Base-by-base conservation (phyloP, 2,329 filamentous ascomycete species). In the Orbilia javanica region DNA sequence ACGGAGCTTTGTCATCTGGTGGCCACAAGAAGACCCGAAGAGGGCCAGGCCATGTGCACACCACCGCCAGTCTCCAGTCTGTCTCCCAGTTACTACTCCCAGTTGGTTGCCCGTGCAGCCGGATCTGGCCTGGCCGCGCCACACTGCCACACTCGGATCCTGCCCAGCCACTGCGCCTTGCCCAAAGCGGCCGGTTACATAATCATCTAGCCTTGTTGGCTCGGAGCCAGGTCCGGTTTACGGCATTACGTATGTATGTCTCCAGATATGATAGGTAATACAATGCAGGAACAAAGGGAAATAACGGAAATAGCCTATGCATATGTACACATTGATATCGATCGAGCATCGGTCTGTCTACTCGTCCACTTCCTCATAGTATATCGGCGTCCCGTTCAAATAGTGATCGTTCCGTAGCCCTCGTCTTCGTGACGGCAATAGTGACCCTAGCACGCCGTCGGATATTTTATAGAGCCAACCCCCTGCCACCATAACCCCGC, bases 381-480 rank as follows among this genome's bases (percentile, higher is more conserved):
- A 79, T 50, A 74, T 74, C 31, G 75, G 75, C 27, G 66, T 64
- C n/a, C 75, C 75, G 20, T 79, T 79, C 68, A 79, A 52, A 34
- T 78, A 79, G 42, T 74, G 46, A 29, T 79, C 75, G 13, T 66
- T 73, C 25, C 75, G 68, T 10, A 79, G 31, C 20, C 74, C 67
- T 6, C 69, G 63, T 42, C 75, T 68, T 44, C 68, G 64, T 20
- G 69, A 73, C 25, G 75, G 79, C 15, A 76, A 55, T 46, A 81
- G 73, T 11, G 79, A 76, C 13, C 74, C 88, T 48, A 84, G 85
- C 1, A 87, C 85, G 92, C 93, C 97, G 80, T 95, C 92, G 60
- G 87, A 90, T 80, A 99, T 86, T 80, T 94, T 93, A 84, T 93
- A 98, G 63, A 92, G 88, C 96, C 96, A 99, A 80, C 96, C 93